Evolutionary conservation across 1,284 basidiomycete genomes (phyloP), one percentile per base, ranked within the genome.

Genomic region (Irpex sp.): DNA sequence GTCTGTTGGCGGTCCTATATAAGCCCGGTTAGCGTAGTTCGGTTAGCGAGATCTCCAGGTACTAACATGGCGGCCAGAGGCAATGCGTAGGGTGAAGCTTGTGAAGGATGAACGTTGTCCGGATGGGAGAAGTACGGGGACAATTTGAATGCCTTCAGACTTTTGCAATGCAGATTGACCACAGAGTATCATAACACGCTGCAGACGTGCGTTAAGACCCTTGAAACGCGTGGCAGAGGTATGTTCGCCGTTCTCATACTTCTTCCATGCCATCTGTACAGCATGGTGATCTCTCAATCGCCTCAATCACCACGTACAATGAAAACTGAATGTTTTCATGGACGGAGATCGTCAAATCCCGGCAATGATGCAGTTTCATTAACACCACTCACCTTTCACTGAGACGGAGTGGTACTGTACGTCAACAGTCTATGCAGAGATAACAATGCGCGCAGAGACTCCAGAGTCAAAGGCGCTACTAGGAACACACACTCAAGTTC

Each of bases 201-300:
- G 6, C 20, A 10, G 24, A 18, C 43, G 44, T 24, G 49, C 44
- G 66, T 22, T 22, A 45, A 42, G 66, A 67, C 66, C 66, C 66
- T 67, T 67, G 66, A 49, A 56, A 27, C 2, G 27, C 66, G 66
- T 67, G 66, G 44, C 24, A 9, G 15, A 24, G 65, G 66, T 42
- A 20, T 42, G 27, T 64, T 13, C 62, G 13, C 10, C 9, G 62
- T 32, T 60, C 32, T 38, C 32, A 60, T n/a, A 27, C 10, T 20
- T 20, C 58, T 60, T 60, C 58, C 58, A 60, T 60, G n/a, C 11
- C 10, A 11, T 22, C 58, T 60, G 58, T 20, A 20, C 11, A 38
- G 32, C 32, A 38, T 38, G 32, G 32, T 38, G 32, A 38, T 38
- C 32, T 38, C 32, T 38, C 32, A 38, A 20, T 18, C 49, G 20